These are phyloP conservation scores for Nakaseomyces kungkrabaensis DNA, from an alignment of 1,139 yeast genomes.

Conservation along the genomic window DNA sequence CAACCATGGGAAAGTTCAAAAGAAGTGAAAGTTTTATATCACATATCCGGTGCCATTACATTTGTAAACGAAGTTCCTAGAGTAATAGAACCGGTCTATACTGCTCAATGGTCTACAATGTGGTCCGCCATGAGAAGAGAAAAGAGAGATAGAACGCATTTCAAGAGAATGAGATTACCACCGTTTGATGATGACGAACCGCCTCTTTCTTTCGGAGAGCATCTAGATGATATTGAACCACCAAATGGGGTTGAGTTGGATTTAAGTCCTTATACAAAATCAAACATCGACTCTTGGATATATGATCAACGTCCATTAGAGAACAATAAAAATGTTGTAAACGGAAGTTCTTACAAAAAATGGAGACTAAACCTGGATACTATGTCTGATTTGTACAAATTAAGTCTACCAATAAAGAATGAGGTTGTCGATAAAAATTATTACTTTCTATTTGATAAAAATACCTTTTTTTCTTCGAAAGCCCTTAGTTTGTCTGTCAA, in stretches of 20 bases:
- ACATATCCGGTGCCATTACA: slow-evolving; percentile 87
- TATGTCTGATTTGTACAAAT: slow-evolving; percentile 55
- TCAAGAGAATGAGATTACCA: slow-evolving; percentile 87
- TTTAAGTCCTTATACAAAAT: slow-evolving; percentile 51
- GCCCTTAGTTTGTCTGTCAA: slow-evolving; percentile 81
- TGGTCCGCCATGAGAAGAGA: slow-evolving; percentile 94
- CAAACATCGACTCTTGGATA: slow-evolving; percentile 60
- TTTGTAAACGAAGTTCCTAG: slow-evolving; percentile 89
- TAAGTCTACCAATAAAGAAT: slow-evolving; percentile 64
- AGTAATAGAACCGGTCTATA: slow-evolving; percentile 83
- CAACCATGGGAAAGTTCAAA: slow-evolving; percentile 94
- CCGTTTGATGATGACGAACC: slow-evolving; percentile 98
- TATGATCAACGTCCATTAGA: slow-evolving; percentile 68
- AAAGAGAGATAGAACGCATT: slow-evolving; percentile 80
- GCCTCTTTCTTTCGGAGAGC: slow-evolving; percentile 72
- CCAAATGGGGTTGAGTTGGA: slow-evolving; percentile 60
- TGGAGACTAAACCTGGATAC: slow-evolving; percentile 60
- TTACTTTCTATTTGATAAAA: slow-evolving; percentile 61
- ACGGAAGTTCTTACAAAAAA: slow-evolving; percentile 60
- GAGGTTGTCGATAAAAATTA: slow-evolving; percentile 44
- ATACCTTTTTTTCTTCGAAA: slow-evolving; percentile 80
- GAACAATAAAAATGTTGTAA: slow-evolving; percentile 45
- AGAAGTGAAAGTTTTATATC: slow-evolving; percentile 83
- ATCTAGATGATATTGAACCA: slow-evolving; percentile 63
- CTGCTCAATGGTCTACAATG: slow-evolving; percentile 91